Evolutionary conservation across 2,329 filamentous ascomycete genomes (phyloP).

Genomic region (Cryphonectria carpinicola): DNA sequence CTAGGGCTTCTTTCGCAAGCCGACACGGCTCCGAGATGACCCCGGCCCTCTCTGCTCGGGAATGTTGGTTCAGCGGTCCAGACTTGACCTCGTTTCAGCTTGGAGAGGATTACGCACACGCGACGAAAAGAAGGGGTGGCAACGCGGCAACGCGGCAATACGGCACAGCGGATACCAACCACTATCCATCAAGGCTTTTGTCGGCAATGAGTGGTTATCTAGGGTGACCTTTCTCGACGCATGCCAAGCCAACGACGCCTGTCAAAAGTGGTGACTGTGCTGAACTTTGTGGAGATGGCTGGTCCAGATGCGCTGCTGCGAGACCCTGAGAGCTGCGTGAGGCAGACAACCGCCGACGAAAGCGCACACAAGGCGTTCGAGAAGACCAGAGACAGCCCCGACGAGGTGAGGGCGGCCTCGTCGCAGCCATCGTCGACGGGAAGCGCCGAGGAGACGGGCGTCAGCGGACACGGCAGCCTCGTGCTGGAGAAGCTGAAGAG

Average conservation of each 20-base stretch:
- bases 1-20: background rate
- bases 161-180: background rate
- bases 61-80: background rate
- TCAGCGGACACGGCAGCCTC: background rate
- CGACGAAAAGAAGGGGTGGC: background rate
- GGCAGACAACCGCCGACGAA: slow-evolving; percentile 13
- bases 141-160: background rate
- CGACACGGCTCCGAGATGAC: background rate
- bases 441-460: background rate
- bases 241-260: background rate
- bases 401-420: slow-evolving; percentile 8
- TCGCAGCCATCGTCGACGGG: slow-evolving; percentile 13
- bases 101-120: background rate
- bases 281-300: slow-evolving; percentile 19
- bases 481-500: slow-evolving; percentile 12
- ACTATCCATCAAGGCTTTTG: background rate
- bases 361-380: background rate
- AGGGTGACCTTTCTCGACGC: background rate
- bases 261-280: background rate
- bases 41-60: background rate
- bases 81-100: background rate
- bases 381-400: slow-evolving; percentile 11
- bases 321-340: slow-evolving; percentile 23
- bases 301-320: background rate
- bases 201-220: background rate